These are phyloP conservation scores for Plasmodium falciparum DNA, from an alignment of 169 alveolate genomes.

Conservation along the genomic window DNA sequence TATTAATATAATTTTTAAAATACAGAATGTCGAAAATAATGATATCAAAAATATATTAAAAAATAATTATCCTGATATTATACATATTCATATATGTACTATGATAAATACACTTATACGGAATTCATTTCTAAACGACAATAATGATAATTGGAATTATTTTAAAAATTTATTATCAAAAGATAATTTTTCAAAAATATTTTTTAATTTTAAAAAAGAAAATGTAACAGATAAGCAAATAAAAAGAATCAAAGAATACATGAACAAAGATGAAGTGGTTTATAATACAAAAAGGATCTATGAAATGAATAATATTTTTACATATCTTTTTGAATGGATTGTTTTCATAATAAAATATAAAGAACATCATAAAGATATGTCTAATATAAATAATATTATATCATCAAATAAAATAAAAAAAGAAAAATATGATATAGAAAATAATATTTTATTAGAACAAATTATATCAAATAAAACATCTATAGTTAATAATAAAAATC, in stretches of 20 bases:
- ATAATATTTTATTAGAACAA: conserved; percentile 28
- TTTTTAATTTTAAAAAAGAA: conserved; percentile 71
- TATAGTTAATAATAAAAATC: conserved; percentile 29
- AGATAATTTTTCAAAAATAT: conserved; percentile 53
- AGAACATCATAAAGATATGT: conserved; percentile 43
- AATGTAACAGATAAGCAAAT: conserved; percentile 63
- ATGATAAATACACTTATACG: conserved; percentile 53
- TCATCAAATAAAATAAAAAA: conserved; percentile 36
- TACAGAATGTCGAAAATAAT: conserved; percentile 63
- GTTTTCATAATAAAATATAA: conserved; percentile 42
- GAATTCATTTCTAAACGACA: conserved; percentile 41
- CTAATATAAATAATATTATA: conserved; percentile 15
- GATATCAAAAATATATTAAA: conserved; percentile 71
- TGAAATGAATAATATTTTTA: conserved; percentile 54
- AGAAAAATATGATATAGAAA: conserved; percentile 51
- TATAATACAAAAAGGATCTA: conserved; percentile 12
- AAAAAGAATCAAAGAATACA: conserved; percentile 56
- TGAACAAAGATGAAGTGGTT: conserved; percentile 24
- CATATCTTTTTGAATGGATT: conserved; percentile 36
- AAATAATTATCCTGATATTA: conserved; percentile 33
- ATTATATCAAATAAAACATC: conserved; percentile 27
- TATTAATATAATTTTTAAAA: conserved; percentile 55
- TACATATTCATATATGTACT: conserved; percentile 29
- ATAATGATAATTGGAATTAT: conserved; percentile 75
- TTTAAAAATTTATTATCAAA: conserved; percentile 62